These are phyloP conservation scores for Hypoxylon sp. DNA, from an alignment of 2,329 filamentous ascomycete genomes.

Conservation along the genomic window DNA sequence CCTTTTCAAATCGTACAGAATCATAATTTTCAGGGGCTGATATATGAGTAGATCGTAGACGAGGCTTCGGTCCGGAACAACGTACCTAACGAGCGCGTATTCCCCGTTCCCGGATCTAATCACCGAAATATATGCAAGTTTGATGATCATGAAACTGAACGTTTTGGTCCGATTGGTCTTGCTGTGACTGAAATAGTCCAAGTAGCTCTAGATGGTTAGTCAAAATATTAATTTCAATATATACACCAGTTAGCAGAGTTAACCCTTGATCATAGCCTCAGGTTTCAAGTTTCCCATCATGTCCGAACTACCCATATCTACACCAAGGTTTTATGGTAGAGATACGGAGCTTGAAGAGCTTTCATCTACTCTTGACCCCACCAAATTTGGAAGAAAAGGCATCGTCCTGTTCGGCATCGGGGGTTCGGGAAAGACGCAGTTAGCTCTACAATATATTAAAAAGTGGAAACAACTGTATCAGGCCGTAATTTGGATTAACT, in stretches of 20 bases:
- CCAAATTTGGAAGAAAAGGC: conserved; percentile 3
- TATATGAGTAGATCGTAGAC: conserved; percentile 12
- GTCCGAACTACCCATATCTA: not conserved
- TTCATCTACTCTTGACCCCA: not conserved
- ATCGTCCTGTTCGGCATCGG: conserved; percentile 51
- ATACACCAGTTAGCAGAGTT: not conserved
- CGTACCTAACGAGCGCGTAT: conserved; percentile 22
- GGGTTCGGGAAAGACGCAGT: conserved; percentile 54
- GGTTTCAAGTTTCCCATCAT: not conserved
- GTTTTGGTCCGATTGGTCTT: conserved; percentile 14
- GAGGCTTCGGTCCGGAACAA: conserved; percentile 19
- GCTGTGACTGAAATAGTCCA: conserved; percentile 9
- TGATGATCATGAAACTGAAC: conserved; percentile 9
- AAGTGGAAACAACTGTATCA: conserved; percentile 7
- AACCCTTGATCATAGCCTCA: not conserved
- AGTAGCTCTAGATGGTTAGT: conserved; percentile 18
- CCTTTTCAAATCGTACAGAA: not conserved
- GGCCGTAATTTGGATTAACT: conserved; percentile 14
- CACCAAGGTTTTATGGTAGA: conserved; percentile 2
- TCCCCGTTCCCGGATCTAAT: conserved; percentile 22
- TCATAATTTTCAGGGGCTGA: not conserved
- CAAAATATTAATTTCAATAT: not conserved
- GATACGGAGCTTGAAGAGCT: not conserved
- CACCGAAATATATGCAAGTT: conserved; percentile 27
- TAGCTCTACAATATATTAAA: conserved; percentile 51